Percentiles rank a stretch among this genome's conserved stretches.
These are phyloP conservation scores for Camellia granthamiana DNA, from an alignment of 148 eudicot genomes.

Conservation along the genomic window DNA sequence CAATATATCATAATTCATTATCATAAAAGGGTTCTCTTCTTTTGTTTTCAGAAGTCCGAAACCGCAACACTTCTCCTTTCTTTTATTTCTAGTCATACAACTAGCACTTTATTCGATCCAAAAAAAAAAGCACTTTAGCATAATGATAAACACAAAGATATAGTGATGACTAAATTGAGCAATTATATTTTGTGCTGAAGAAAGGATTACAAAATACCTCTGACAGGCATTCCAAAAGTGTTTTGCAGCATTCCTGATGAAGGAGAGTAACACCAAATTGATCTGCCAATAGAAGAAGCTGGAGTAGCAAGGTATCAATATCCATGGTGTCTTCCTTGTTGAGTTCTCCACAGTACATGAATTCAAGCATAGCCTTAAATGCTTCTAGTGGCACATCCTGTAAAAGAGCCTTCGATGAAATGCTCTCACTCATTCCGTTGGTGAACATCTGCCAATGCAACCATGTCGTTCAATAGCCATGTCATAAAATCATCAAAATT, in stretches of 20 bases:
- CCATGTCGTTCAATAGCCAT: background rate
- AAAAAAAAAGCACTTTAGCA: background rate
- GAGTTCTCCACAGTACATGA: conserved; percentile 75
- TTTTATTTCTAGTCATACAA: conserved; percentile 34
- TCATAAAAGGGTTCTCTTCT: conserved; percentile 34
- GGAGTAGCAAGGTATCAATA: conserved; percentile 60
- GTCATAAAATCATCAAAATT: background rate
- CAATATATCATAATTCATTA: conserved; percentile 57
- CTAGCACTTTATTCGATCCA: conserved; percentile 6
- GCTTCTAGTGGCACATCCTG: conserved; percentile 76
- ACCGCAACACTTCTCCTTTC: conserved; percentile 59
- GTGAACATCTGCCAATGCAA: conserved; percentile 84
- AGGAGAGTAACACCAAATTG: conserved; percentile 72
- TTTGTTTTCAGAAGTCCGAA: conserved; percentile 50
- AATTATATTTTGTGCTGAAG: conserved; percentile 2
- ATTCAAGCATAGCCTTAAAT: conserved; percentile 60
- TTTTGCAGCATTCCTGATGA: conserved; percentile 94
- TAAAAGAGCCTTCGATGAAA: conserved; percentile 51
- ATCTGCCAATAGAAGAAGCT: conserved; percentile 82
- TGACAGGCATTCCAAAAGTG: conserved; percentile 65
- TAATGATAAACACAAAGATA: conserved; percentile 11
- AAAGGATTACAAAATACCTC: conserved; percentile 61
- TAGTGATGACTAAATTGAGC: conserved; percentile 6
- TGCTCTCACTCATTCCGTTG: conserved; percentile 91
- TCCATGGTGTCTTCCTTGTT: conserved; percentile 35